A percentile compares a stretch with the other conserved stretches of the same genome.
Evolutionary conservation across 768 basidiomycete species (phyloP).

Genomic region (Lactifluus subvellereus): DNA sequence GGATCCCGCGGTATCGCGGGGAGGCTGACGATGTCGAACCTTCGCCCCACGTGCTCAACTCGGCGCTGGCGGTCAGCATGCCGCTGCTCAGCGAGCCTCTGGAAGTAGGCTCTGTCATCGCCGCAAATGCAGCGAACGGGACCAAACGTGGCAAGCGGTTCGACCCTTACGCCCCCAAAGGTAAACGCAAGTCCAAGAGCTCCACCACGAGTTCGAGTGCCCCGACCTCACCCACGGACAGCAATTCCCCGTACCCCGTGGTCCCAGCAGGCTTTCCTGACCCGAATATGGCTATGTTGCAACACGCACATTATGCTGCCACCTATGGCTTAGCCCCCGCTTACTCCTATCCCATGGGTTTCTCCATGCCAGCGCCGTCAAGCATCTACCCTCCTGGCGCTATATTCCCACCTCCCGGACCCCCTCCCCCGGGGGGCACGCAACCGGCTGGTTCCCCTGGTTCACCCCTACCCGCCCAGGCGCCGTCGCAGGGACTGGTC

Average conservation of each 20-base stretch:
- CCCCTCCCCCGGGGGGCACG: constrained; percentile 2
- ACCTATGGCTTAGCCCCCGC: constrained; percentile 19
- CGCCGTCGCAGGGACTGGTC: constrained; percentile 5
- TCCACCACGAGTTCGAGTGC: constrained; percentile 9
- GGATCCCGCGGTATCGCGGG: constrained; percentile 73
- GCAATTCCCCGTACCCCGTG: constrained; percentile 4
- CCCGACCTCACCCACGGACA: constrained; percentile 20
- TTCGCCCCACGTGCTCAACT: constrained; percentile 30
- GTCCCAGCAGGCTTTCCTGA: constrained; percentile 15
- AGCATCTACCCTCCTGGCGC: constrained; percentile 3
- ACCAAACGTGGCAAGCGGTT: constrained; percentile 32
- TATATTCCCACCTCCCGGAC: constrained; percentile 13
- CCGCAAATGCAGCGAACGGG: constrained; percentile 8
- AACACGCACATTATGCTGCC: constrained; percentile 23
- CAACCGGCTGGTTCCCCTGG: constrained; percentile 10
- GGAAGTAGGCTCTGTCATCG: constrained; percentile 15
- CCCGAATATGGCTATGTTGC: constrained; percentile 23
- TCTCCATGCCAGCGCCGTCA: constrained; percentile 14
- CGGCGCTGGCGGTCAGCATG: constrained; percentile 22
- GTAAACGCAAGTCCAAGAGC: constrained; percentile 19
- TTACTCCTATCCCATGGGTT: constrained; percentile 19
- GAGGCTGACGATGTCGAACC: constrained; percentile 63
- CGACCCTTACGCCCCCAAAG: constrained; percentile 30
- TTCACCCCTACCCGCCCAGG: constrained; percentile 10
- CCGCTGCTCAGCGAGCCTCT: constrained; percentile 22